A percentile compares a stretch with the other conserved stretches of the same genome.
Evolutionary conservation across 1,139 yeast genomes (phyloP).

Genomic region (Blastobotrys serpentis): DNA sequence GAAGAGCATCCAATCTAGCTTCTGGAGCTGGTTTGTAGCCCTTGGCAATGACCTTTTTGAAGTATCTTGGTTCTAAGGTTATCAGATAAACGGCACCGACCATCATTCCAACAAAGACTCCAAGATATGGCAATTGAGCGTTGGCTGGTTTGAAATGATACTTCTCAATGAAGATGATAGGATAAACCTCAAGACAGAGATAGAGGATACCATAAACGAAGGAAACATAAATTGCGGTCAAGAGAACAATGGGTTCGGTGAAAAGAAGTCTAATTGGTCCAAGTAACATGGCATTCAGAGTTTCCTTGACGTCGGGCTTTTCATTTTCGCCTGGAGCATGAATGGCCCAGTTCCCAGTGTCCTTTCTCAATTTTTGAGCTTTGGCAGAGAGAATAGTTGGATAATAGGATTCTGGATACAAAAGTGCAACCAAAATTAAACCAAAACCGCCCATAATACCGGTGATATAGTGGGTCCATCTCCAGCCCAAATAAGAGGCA

Average conservation of each 20-base stretch:
- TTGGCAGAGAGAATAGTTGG: slow-evolving; percentile 43
- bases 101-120: slow-evolving; percentile 51
- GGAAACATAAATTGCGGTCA: slow-evolving; percentile 70
- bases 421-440: slow-evolving; percentile 35
- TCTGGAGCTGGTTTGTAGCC: slow-evolving; percentile 72
- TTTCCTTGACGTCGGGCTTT: slow-evolving; percentile 56
- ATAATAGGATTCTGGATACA: slow-evolving; percentile 49
- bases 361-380: slow-evolving; percentile 49
- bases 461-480: slow-evolving; percentile 56
- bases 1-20: slow-evolving; percentile 72
- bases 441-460: slow-evolving; percentile 49
- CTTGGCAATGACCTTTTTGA: slow-evolving; percentile 42
- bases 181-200: slow-evolving; percentile 72
- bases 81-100: slow-evolving; percentile 16
- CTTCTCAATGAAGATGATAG: slow-evolving; percentile 62
- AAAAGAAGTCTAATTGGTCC: slow-evolving; percentile 68
- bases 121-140: slow-evolving; percentile 38
- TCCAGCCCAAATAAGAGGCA: slow-evolving; percentile 49
- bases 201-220: slow-evolving; percentile 84
- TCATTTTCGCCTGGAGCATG: slow-evolving; percentile 79
- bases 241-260: slow-evolving; percentile 67
- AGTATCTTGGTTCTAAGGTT: slow-evolving; percentile 33
- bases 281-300: slow-evolving; percentile 62
- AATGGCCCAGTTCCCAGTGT: slow-evolving; percentile 67
- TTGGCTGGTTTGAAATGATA: slow-evolving; percentile 58